A percentile compares a stretch with the other conserved stretches of the same genome.
phyloP scores from a whole-genome alignment of 1,284 basidiomycete genomes.

The Termitomyces sp. region DNA sequence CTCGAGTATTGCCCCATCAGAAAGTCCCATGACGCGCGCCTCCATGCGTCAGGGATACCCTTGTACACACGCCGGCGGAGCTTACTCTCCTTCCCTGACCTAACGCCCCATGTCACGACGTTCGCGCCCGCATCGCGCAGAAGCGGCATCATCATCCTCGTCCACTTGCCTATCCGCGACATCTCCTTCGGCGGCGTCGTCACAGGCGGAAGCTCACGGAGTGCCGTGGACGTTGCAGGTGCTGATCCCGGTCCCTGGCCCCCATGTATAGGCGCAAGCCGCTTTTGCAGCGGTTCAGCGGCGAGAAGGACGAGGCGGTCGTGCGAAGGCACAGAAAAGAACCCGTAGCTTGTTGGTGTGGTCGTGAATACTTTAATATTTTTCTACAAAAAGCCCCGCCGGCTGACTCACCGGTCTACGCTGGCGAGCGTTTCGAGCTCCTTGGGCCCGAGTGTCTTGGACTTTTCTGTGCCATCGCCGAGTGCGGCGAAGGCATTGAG shows the following conservation, averaged over 20 bases:
- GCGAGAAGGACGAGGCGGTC: constrained; percentile 72
- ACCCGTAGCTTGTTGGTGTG: constrained; percentile 67
- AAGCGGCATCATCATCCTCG: constrained; percentile 73
- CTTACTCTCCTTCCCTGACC: constrained; percentile 57
- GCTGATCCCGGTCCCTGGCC: constrained; percentile 43
- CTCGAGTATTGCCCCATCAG: constrained; percentile 54
- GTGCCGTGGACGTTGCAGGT: constrained; percentile 32
- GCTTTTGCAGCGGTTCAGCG: constrained; percentile 57
- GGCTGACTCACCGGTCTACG: constrained; percentile 70
- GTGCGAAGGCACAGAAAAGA: constrained; percentile 72
- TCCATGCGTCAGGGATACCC: constrained; percentile 95
- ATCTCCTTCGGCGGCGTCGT: constrained; percentile 57
- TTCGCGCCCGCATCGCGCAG: constrained; percentile 75
- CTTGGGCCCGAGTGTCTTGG: constrained; percentile 52
- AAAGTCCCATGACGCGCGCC: constrained; percentile 87
- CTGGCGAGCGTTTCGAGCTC: constrained; percentile 67
- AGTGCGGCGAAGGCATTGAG: constrained; percentile 51
- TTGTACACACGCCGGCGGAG: constrained; percentile 82
- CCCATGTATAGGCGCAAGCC: constrained; percentile 45
- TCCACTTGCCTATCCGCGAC: constrained; percentile 81
- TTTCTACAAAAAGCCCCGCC: constrained; percentile 9
- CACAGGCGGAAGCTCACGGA: constrained; percentile 44
- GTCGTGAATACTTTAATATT: constrained; percentile 13
- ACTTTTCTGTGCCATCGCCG: constrained; percentile 54
- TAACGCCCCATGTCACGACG: constrained; percentile 69